phyloP scores from a whole-genome alignment of 73 alveolate genomes.

The Paramecium caudatum region DNA sequence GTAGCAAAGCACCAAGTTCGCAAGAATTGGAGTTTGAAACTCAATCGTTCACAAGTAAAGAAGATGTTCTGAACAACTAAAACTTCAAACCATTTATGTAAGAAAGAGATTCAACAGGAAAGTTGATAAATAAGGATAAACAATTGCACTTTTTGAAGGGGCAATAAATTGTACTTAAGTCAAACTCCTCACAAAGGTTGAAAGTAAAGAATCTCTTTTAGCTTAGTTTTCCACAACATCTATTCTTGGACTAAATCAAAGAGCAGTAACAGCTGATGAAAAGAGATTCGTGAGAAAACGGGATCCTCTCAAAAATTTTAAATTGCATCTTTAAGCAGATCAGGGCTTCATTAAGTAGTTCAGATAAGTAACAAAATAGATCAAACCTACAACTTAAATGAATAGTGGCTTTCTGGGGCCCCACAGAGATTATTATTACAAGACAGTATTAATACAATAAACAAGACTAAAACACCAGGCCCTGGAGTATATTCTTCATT shows the following conservation, averaged over 20 bases:
- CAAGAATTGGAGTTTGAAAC: constrained; percentile 57
- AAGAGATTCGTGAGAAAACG: background rate
- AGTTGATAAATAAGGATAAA: constrained; percentile 21
- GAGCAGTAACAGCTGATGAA: constrained; percentile 65
- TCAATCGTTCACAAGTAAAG: constrained; percentile 51
- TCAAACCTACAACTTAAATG: constrained; percentile 11
- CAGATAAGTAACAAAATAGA: background rate
- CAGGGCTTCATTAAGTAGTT: constrained; percentile 54
- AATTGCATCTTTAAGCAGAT: constrained; percentile 55
- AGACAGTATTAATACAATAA: constrained; percentile 36
- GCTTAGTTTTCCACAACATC: constrained; percentile 28
- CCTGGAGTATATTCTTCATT: constrained; percentile 36
- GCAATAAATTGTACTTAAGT: background rate
- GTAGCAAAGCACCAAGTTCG: constrained; percentile 60
- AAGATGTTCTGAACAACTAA: background rate
- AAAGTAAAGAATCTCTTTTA: background rate
- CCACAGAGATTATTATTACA: constrained; percentile 58
- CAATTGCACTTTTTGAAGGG: constrained; percentile 39
- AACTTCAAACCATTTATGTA: constrained; percentile 55
- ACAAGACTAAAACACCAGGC: constrained; percentile 54
- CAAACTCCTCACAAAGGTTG: background rate
- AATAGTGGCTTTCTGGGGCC: constrained; percentile 46
- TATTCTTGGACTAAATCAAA: constrained; percentile 19
- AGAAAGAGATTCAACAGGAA: constrained; percentile 67
- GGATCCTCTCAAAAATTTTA: constrained; percentile 29